phyloP scores from a whole-genome alignment of 345 rosid species.

The Eucalyptus shirleyi region DNA sequence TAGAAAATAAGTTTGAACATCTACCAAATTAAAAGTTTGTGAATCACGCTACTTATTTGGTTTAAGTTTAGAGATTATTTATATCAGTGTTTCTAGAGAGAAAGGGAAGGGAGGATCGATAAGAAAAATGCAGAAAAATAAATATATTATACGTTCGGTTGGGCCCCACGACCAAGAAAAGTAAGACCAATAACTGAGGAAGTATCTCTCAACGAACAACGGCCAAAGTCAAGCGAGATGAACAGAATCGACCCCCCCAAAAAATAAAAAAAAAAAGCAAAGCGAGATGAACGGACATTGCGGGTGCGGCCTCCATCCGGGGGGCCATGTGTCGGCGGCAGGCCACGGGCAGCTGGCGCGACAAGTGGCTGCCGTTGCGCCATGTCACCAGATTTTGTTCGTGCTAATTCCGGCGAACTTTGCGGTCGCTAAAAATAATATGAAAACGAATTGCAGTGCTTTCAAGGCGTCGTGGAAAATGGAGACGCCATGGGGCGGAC shows the following conservation, averaged over 20 bases:
- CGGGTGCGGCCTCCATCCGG: neutral
- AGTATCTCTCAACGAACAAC: slow-evolving; percentile 2
- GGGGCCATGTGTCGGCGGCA: slow-evolving; percentile 6
- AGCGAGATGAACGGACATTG: slow-evolving; percentile 7
- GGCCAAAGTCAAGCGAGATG: neutral
- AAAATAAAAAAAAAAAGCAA: fast-evolving
- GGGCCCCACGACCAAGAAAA: neutral
- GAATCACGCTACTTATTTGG: no score
- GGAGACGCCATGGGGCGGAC: neutral
- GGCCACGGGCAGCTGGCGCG: neutral
- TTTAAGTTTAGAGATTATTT: no score
- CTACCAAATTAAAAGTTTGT: no score
- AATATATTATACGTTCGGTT: neutral
- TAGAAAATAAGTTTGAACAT: no score
- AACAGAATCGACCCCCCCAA: neutral
- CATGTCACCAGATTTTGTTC: neutral
- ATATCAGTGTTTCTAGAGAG: fast-evolving
- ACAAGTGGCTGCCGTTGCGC: neutral
- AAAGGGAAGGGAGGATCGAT: neutral
- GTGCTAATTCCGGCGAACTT: slow-evolving; percentile 10
- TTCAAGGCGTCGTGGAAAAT: neutral
- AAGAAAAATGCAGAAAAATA: neutral
- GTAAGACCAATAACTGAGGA: neutral
- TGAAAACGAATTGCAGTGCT: neutral
- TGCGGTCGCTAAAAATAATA: slow-evolving; percentile 1